Evolutionary conservation across 1,284 basidiomycete genomes (phyloP).

Genomic region (Austropuccinia psidii): DNA sequence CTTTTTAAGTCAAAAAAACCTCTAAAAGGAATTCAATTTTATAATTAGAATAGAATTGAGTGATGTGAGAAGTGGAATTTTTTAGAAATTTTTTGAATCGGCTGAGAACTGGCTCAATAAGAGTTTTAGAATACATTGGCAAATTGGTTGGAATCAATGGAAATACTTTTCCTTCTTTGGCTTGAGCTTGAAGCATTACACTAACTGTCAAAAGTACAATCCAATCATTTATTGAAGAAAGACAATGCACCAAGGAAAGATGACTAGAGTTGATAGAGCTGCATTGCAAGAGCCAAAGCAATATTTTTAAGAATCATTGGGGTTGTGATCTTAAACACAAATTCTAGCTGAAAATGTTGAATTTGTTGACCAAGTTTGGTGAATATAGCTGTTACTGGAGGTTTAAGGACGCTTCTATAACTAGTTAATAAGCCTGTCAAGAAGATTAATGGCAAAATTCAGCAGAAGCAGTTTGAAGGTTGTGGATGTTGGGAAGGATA

Average conservation of each 20-base stretch:
- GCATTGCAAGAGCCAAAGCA: not conserved
- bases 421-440: not conserved
- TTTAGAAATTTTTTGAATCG: not conserved
- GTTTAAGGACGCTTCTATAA: not conserved
- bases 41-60: not conserved
- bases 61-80: not conserved
- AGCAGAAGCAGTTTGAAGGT: not conserved
- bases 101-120: not conserved
- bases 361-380: too few species aligned
- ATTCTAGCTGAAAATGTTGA: not conserved
- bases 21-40: not conserved
- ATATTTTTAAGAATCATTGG: constrained; percentile 12
- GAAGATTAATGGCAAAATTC: not conserved
- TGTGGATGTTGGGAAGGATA: not conserved
- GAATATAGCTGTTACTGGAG: too few species aligned
- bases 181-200: constrained; percentile 7
- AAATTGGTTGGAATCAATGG: not conserved
- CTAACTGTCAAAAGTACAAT: not conserved
- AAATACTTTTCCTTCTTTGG: not conserved
- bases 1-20: not conserved
- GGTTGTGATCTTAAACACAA: not conserved
- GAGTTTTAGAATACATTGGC: not conserved
- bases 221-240: not conserved
- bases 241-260: not conserved
- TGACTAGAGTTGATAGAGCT: not conserved